Conservation (phyloP, 2,329 filamentous ascomycete genomes). For the Eutypella sp. region DNA sequence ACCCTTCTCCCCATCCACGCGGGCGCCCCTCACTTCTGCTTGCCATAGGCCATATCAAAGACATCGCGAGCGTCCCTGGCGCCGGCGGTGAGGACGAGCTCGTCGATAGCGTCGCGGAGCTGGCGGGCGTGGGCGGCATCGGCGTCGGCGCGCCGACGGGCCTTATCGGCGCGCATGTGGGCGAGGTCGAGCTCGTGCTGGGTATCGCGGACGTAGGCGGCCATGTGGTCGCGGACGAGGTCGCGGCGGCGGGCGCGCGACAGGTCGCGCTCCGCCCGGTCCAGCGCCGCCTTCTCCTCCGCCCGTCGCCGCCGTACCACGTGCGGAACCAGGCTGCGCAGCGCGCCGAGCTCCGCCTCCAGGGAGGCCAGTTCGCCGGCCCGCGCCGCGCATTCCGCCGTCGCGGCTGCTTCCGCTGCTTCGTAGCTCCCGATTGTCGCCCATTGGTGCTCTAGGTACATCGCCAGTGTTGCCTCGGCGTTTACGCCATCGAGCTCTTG, state of each 20-base stretch:
- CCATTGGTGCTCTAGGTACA: conserved; percentile 8
- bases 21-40: too few relatives aligned
- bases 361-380: not conserved
- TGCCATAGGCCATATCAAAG: not conserved
- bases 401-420: conserved; percentile 1
- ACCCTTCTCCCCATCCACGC: too few relatives aligned
- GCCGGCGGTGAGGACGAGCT: not conserved
- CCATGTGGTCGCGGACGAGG: conserved; percentile 10
- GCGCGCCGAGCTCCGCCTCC: not conserved
- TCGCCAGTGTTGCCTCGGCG: not conserved
- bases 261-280: conserved; percentile 4
- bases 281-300: not conserved
- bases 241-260: not conserved
- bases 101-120: not conserved
- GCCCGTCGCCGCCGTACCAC: not conserved
- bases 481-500: too few relatives aligned
- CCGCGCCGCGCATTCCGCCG: not conserved
- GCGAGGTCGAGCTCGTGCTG: conserved; percentile 9
- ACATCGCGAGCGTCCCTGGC: not conserved
- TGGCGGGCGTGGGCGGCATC: conserved; percentile 1
- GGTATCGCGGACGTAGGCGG: conserved; percentile 6
- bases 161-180: not conserved
- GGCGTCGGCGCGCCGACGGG: not conserved
- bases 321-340: not conserved
- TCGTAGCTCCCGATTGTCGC: not conserved